phyloP scores from a whole-genome alignment of 441 rosid species.

The Biscutella laevigata region DNA sequence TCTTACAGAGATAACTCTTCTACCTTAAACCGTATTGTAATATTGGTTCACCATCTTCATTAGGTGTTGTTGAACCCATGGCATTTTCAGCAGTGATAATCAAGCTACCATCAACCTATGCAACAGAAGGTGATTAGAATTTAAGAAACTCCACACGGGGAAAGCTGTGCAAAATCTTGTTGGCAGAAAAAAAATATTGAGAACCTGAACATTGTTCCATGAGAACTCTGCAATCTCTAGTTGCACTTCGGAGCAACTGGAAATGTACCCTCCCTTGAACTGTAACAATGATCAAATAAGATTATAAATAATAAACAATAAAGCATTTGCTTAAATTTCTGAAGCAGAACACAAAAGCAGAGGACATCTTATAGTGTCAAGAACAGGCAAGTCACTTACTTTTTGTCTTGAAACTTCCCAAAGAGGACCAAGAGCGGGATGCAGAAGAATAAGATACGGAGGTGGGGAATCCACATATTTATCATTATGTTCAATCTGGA shows the following conservation, averaged over 20 bases:
- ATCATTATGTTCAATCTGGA: constrained; percentile 58
- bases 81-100: constrained; percentile 55
- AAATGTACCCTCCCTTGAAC: constrained; percentile 73
- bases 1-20: background rate
- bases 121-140: constrained; percentile 2
- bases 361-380: background rate
- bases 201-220: constrained; percentile 86
- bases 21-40: constrained; percentile 71
- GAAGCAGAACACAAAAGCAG: background rate
- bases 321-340: background rate
- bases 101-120: constrained; percentile 84
- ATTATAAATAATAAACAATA: background rate
- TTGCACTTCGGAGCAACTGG: constrained; percentile 73
- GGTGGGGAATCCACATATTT: constrained; percentile 59
- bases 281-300: constrained; percentile 22
- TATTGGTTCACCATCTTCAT: constrained; percentile 47
- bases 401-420: constrained; percentile 88
- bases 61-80: constrained; percentile 57
- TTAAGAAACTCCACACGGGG: background rate
- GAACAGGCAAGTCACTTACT: constrained; percentile 31
- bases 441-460: constrained; percentile 79
- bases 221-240: constrained; percentile 80
- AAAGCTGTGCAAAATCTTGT: background rate
- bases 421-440: constrained; percentile 91
- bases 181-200: background rate